These are phyloP conservation scores for Phytophthora parvispora DNA, from an alignment of 352 stramenopile genomes.

Conservation along the genomic window DNA sequence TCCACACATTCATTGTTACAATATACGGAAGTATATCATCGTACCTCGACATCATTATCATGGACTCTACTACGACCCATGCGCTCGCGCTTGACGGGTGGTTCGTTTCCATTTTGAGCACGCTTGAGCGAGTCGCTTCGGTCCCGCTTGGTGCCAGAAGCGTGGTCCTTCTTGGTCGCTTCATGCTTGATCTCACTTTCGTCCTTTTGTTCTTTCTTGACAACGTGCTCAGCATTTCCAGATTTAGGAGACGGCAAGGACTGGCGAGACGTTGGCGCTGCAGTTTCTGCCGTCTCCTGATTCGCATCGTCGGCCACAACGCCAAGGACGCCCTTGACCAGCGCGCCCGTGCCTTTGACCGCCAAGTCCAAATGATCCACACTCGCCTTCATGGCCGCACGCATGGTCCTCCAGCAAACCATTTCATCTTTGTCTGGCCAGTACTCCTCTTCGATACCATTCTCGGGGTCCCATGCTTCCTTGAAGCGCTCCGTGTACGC, in stretches of 20 bases:
- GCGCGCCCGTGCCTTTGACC: constrained; percentile 59
- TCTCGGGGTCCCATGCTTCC: constrained; percentile 96
- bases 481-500: constrained; percentile 92
- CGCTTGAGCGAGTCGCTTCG: constrained; percentile 44
- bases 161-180: constrained; percentile 11
- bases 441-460: constrained; percentile 97
- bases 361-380: constrained; percentile 79
- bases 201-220: constrained; percentile 28
- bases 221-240: constrained; percentile 7
- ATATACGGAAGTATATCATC: background rate
- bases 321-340: constrained; percentile 82
- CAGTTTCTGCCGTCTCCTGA: constrained; percentile 21
- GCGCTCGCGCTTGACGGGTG: constrained; percentile 44
- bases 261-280: constrained; percentile 6
- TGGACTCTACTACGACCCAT: constrained; percentile 25
- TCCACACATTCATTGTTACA: background rate
- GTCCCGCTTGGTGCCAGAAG: constrained; percentile 37
- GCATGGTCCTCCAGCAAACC: constrained; percentile 89
- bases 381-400: constrained; percentile 79
- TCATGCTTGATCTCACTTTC: constrained; percentile 7
- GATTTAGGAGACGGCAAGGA: constrained; percentile 1
- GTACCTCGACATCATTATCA: constrained; percentile 43
- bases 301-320: constrained; percentile 29
- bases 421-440: constrained; percentile 96
- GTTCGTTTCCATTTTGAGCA: constrained; percentile 26